Evolutionary conservation across 148 eudicot species (phyloP), one percentile per base, ranked within the genome.

Genomic region (Vaccinium myrtillus): DNA sequence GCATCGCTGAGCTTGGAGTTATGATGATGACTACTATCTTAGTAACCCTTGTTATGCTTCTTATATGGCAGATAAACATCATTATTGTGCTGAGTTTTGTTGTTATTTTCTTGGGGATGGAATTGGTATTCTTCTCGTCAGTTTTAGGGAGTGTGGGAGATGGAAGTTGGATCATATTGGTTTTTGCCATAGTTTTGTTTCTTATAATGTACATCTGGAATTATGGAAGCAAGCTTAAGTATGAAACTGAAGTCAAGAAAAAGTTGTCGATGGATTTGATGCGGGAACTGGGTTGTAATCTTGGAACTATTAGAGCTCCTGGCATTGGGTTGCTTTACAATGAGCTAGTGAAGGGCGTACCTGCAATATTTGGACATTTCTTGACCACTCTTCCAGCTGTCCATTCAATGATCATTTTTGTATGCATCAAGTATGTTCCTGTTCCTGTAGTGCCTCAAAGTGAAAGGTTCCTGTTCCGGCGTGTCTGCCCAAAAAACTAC

Each of bases 131-230:
- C 92, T 91, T 97, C 86, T 97, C 98, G 23, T 97, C 99, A 1
- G 98, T 95, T 87, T 76, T 97, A 74, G 89, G 93, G 90, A 90
- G 91, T 67, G 91, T 95, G 88, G 90, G 87, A 81, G 99, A 97
- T 93, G 99, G 99, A 88, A 97, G 99, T 87, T 97, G 99, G 99
- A 89, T 95, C 81, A 95, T 97, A 88, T 82, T 97, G 85, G 92
- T 97, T 51, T 95, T 93, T 88, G 91, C 98, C 32, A 80, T 90
- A 59, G 91, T 95, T 80, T 87, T 90, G 90, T 97, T 95, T 85
- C 87, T 93, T 80, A 83, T 97, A 69, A 97, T 97, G 99, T 91
- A 85, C 81, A 84, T 97, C 84, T 97, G 99, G 99, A 97, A 97
- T 86, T 97, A 97, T 70, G 99, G 99, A 67, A 97, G 94, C 91